Percentiles rank a stretch among this genome's conserved stretches.
Conservation (phyloP, 106 monocot genomes). For the Dendrobium nobile region DNA sequence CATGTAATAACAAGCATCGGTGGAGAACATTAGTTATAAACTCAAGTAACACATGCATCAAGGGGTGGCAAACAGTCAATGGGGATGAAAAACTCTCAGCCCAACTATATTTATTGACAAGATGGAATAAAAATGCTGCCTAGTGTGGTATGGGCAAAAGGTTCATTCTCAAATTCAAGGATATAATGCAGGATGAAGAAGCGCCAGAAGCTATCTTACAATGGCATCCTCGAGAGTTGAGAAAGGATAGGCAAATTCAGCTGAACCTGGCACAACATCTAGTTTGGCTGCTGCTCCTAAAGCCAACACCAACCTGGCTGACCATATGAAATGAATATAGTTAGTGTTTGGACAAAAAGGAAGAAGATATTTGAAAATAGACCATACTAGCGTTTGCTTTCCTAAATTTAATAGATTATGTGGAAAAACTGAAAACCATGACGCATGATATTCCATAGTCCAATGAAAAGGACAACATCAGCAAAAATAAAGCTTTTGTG, state of each 20-base stretch:
- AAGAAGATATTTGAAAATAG: not conserved
- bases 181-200: conserved; percentile 3
- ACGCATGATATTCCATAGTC: not conserved
- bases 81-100: too few relatives aligned
- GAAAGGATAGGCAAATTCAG: conserved; percentile 82
- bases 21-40: not conserved
- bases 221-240: conserved; percentile 86
- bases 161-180: not conserved
- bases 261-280: conserved; percentile 83
- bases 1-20: not conserved
- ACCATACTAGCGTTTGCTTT: not conserved
- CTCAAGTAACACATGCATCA: not conserved
- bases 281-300: conserved; percentile 92
- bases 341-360: not conserved
- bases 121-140: not conserved
- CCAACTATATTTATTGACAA: not conserved
- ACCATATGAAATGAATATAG: conserved; percentile 24
- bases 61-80: not conserved
- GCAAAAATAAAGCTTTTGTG: not conserved
- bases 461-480: not conserved
- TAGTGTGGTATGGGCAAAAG: not conserved
- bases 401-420: not conserved
- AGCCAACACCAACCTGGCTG: conserved; percentile 98
- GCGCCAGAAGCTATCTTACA: conserved; percentile 28
- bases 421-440: not conserved